Conservation (phyloP, 2,329 filamentous ascomycete genomes). For the Fusarium liriodendri region DNA sequence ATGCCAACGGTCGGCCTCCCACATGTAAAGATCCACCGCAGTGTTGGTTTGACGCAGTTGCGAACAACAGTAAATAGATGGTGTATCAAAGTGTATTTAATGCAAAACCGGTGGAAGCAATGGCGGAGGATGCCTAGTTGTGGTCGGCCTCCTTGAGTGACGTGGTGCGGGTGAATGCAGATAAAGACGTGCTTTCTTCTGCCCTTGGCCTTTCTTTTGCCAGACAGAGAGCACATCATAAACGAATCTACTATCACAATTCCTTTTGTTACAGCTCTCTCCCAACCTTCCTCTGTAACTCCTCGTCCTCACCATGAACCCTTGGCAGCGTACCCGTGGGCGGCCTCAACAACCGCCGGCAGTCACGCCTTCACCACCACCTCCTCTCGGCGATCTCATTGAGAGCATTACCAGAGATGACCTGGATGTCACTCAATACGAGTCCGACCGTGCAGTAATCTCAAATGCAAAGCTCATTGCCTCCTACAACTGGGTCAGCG, state of each 20-base stretch:
- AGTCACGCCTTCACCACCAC: constrained; percentile 13
- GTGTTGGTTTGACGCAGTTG: constrained; percentile 16
- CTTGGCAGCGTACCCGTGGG: neutral
- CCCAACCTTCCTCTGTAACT: neutral
- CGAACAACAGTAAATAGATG: neutral
- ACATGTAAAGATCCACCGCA: constrained; percentile 12
- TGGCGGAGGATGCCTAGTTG: neutral
- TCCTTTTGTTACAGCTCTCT: neutral
- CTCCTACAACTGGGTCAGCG: constrained; percentile 64
- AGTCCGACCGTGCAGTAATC: constrained; percentile 39
- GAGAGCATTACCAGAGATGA: constrained; percentile 25
- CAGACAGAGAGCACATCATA: neutral
- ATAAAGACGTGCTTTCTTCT: neutral
- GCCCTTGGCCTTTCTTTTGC: neutral
- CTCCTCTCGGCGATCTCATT: constrained; percentile 40
- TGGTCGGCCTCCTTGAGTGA: constrained; percentile 4
- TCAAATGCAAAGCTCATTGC: constrained; percentile 53
- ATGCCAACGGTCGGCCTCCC: constrained; percentile 35
- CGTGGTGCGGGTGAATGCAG: neutral
- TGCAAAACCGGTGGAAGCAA: constrained; percentile 5
- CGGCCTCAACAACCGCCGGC: neutral
- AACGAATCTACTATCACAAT: neutral
- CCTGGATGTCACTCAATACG: neutral
- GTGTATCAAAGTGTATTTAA: constrained; percentile 28
- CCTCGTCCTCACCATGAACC: neutral